phyloP scores from a whole-genome alignment of 2,329 filamentous ascomycete genomes.

The Parafenestella ontariensis region DNA sequence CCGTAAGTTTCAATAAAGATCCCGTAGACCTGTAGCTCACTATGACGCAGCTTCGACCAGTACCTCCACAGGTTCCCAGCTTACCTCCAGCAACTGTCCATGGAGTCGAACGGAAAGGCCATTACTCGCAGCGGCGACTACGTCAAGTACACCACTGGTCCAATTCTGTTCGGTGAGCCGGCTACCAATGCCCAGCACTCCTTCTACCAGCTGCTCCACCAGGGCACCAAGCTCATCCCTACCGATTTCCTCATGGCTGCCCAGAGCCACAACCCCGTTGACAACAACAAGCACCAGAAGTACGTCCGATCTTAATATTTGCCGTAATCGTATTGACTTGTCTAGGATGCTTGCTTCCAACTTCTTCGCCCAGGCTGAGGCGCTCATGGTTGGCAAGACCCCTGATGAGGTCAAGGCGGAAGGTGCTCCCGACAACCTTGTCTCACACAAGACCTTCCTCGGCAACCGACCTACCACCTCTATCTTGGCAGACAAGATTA shows the following conservation, averaged over 20 bases:
- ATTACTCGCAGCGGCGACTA: slow-evolving; percentile 87
- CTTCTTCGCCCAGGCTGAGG: slow-evolving; percentile 89
- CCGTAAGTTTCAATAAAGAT: slow-evolving; percentile 68
- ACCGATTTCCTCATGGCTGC: slow-evolving; percentile 97
- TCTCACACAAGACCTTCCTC: slow-evolving; percentile 99
- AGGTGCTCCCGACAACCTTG: slow-evolving; percentile 74
- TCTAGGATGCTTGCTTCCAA: slow-evolving; percentile 82
- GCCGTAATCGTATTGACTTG: slow-evolving; percentile 20
- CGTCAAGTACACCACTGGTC: slow-evolving; percentile 96
- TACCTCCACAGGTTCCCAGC: slow-evolving; percentile 99
- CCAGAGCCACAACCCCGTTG: slow-evolving; percentile 94
- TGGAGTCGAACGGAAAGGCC: slow-evolving; percentile 99
- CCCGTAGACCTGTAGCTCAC: slow-evolving; percentile 8
- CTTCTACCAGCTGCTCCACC: slow-evolving; percentile 99
- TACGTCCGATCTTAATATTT: slow-evolving; percentile 25
- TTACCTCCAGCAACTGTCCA: slow-evolving; percentile 98
- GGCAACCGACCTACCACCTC: slow-evolving; percentile 97
- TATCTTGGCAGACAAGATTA: slow-evolving; percentile 92
- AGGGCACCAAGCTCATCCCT: slow-evolving; percentile 98
- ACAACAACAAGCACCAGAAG: slow-evolving; percentile 92
- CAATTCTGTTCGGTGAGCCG: slow-evolving; percentile 96
- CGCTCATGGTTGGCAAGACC: slow-evolving; percentile 89
- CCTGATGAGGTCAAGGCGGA: slow-evolving; percentile 80
- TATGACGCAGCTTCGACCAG: slow-evolving; percentile 79
- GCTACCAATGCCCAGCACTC: slow-evolving; percentile 99